Conservation (phyloP, 23 red algal species). For the Gracilaria caudata region DNA sequence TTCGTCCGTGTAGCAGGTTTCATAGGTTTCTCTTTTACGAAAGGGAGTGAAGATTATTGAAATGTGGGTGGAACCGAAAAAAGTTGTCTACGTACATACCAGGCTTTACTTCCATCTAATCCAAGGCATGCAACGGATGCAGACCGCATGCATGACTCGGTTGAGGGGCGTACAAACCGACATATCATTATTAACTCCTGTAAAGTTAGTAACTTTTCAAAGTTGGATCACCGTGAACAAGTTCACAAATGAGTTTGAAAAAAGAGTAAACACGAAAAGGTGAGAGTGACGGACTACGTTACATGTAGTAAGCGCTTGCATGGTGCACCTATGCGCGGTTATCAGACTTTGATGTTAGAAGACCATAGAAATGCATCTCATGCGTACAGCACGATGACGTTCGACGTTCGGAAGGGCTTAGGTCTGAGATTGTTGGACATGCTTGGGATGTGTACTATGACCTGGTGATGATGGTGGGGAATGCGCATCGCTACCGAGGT, state of each 20-base stretch:
- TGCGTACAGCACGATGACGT: neutral
- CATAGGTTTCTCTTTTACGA: neutral
- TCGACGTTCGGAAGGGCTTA: neutral
- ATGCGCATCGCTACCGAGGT: neutral
- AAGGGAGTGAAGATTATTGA: neutral
- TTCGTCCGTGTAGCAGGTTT: constrained; percentile 20
- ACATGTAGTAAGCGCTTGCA: neutral
- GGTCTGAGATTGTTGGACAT: neutral
- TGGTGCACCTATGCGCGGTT: neutral
- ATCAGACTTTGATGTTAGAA: neutral
- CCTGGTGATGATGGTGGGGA: neutral
- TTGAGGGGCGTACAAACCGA: neutral
- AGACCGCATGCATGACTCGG: neutral
- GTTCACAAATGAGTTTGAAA: neutral
- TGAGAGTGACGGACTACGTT: neutral
- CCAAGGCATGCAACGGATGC: neutral
- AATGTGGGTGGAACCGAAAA: neutral
- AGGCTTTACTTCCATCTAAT: neutral
- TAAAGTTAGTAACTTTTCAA: constrained; percentile 5
- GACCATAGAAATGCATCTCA: too few species aligned
- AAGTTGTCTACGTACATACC: neutral
- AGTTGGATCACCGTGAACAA: neutral
- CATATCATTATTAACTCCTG: neutral
- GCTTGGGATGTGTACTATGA: neutral
- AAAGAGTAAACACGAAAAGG: constrained; percentile 3